These are phyloP conservation scores for Trypanosoma lewisi DNA, from an alignment of 208 protist species.

Conservation along the genomic window DNA sequence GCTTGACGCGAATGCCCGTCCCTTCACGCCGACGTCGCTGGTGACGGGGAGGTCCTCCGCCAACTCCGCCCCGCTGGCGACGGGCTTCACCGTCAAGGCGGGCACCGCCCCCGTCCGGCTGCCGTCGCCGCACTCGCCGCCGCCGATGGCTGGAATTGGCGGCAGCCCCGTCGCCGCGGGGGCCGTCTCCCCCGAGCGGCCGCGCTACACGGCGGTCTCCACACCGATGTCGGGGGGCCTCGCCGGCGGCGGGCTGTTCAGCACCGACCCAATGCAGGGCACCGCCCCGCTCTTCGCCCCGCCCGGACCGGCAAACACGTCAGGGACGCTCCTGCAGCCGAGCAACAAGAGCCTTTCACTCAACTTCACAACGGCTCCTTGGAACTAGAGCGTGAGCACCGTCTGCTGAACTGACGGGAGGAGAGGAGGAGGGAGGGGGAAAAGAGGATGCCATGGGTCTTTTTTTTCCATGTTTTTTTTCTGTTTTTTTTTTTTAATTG, in stretches of 20 bases:
- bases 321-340: not conserved
- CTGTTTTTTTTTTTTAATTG: not conserved
- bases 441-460: not conserved
- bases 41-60: constrained; percentile 12
- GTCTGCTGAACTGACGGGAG: not conserved
- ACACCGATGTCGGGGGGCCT: constrained; percentile 8
- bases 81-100: constrained; percentile 11
- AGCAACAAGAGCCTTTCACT: constrained; percentile 6
- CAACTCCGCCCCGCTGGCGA: constrained; percentile 9
- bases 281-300: constrained; percentile 3
- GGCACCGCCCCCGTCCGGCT: constrained; percentile 11
- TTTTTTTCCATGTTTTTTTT: constrained; percentile 10
- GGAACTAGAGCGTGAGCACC: constrained; percentile 7
- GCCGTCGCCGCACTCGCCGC: constrained; percentile 14
- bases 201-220: constrained; percentile 25
- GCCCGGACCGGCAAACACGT: constrained; percentile 1
- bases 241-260: constrained; percentile 7
- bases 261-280: constrained; percentile 4
- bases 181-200: constrained; percentile 20
- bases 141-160: constrained; percentile 15
- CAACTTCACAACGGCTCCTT: constrained; percentile 29
- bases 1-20: constrained; percentile 56
- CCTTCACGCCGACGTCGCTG: constrained; percentile 43
- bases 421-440: not conserved
- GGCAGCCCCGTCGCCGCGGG: not conserved